Evolutionary conservation across 2,329 filamentous ascomycete genomes (phyloP).

Genomic region (Xylariaceae sp.): DNA sequence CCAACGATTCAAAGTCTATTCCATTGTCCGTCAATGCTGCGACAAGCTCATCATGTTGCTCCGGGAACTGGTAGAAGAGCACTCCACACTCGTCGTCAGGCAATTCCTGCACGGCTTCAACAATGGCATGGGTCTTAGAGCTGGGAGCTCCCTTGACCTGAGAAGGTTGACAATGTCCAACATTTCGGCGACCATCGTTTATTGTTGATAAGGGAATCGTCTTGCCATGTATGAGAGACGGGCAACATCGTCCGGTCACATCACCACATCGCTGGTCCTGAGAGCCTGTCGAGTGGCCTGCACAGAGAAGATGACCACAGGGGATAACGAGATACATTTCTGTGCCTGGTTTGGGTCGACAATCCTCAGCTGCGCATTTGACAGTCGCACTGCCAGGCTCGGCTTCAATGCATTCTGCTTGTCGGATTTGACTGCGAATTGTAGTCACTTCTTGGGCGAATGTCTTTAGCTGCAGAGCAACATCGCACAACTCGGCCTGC

Average conservation of each 20-base stretch:
- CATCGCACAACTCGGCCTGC: no score
- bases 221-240: slow-evolving; percentile 4
- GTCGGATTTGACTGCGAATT: no score
- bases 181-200: no score
- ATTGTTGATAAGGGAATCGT: slow-evolving; percentile 3
- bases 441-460: no score
- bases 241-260: slow-evolving; percentile 5
- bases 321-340: slow-evolving; percentile 13
- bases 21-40: slow-evolving; percentile 9
- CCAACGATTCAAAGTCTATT: no score
- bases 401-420: no score
- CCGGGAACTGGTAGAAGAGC: slow-evolving; percentile 33
- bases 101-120: slow-evolving; percentile 10
- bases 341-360: slow-evolving; percentile 3
- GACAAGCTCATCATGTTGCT: slow-evolving; percentile 24
- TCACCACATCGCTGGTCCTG: no score
- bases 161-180: no score
- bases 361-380: slow-evolving; percentile 10
- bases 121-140: slow-evolving; percentile 20
- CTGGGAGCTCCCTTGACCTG: slow-evolving; percentile 12
- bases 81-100: slow-evolving; percentile 23
- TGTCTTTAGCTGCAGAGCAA: no score
- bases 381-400: slow-evolving; percentile 1
- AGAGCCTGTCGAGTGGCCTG: slow-evolving; percentile 8
- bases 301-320: slow-evolving; percentile 28